Evolutionary conservation across 305 asterid genomes (phyloP).

Genomic region (Rubia peregrina): DNA sequence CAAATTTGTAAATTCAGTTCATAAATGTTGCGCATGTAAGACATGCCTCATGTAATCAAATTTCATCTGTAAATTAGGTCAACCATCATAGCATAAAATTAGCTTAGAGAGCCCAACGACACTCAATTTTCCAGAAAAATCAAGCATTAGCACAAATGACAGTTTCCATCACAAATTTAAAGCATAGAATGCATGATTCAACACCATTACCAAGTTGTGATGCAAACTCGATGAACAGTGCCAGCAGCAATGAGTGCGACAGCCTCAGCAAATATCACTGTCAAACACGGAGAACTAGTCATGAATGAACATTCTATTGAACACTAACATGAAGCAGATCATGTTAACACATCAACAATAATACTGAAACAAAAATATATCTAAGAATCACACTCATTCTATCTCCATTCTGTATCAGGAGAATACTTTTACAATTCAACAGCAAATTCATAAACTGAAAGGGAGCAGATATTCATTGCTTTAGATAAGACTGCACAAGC

Average conservation of each 20-base stretch:
- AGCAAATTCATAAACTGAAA: neutral
- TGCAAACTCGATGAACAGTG: slow-evolving; percentile 90
- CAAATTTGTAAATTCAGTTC: neutral
- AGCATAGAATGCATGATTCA: neutral
- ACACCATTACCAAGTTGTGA: slow-evolving; percentile 75
- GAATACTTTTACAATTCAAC: neutral
- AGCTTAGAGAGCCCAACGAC: neutral
- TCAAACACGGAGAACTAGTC: slow-evolving; percentile 19
- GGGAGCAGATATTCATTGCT: neutral
- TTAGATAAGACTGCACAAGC: neutral
- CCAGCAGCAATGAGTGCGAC: slow-evolving; percentile 87
- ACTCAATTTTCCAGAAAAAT: neutral
- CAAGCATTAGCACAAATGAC: neutral
- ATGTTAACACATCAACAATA: neutral
- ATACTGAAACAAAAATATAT: neutral
- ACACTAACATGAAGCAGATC: neutral
- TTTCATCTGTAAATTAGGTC: neutral
- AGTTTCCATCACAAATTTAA: slow-evolving; percentile 1
- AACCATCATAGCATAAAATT: neutral
- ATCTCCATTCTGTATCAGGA: neutral
- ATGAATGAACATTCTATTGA: neutral
- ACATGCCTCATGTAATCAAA: neutral
- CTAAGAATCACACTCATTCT: neutral
- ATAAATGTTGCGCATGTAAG: neutral
- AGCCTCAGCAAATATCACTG: slow-evolving; percentile 74